phyloP scores from a whole-genome alignment of 345 rosid genomes.

The Reutealis trisperma region DNA sequence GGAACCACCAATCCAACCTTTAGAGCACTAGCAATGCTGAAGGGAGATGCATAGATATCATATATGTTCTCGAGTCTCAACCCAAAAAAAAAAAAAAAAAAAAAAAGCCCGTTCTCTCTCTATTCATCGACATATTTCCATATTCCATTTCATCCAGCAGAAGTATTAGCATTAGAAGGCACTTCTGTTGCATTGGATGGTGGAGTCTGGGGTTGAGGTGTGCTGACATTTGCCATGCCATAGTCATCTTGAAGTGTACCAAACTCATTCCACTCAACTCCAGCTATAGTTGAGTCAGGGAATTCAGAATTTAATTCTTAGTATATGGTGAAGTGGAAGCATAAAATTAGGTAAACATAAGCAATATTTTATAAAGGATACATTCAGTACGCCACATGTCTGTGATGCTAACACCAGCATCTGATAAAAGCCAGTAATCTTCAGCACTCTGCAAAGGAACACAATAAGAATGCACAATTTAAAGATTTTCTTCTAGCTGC shows the following conservation, averaged over 20 bases:
- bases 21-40: not conserved
- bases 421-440: conserved; percentile 97
- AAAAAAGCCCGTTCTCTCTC: not conserved
- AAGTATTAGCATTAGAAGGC: conserved; percentile 33
- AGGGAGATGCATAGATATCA: conserved; percentile 8
- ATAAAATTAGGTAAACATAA: not conserved
- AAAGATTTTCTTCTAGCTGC: too few relatives aligned
- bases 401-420: conserved; percentile 81
- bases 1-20: conserved; percentile 12
- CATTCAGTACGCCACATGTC: conserved; percentile 84
- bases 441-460: conserved; percentile 59
- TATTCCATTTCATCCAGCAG: conserved; percentile 30
- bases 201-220: conserved; percentile 59
- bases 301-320: conserved; percentile 10
- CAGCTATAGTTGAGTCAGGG: conserved; percentile 49
- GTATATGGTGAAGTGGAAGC: conserved; percentile 1
- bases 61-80: conserved; percentile 3
- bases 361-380: conserved; percentile 50
- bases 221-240: conserved; percentile 36
- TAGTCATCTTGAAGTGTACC: conserved; percentile 46
- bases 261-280: conserved; percentile 56
- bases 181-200: conserved; percentile 45
- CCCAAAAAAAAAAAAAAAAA: conserved; percentile 8
- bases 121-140: not conserved
- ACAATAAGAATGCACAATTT: conserved; percentile 4